These are phyloP conservation scores for Aplosporella prunicola DNA, from an alignment of 2,329 filamentous ascomycete species.

Conservation along the genomic window DNA sequence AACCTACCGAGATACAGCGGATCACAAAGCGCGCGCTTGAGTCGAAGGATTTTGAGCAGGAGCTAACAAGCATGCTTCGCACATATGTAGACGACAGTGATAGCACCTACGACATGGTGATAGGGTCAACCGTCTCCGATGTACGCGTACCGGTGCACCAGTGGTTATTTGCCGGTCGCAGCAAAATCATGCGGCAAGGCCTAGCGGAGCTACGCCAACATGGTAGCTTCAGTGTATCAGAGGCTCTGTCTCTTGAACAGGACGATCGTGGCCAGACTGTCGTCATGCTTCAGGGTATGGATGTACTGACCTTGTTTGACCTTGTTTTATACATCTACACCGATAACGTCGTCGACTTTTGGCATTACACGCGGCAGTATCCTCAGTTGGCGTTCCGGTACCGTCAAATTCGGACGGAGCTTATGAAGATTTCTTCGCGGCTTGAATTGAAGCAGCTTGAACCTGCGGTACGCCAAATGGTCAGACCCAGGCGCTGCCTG, in stretches of 20 bases:
- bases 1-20: slow-evolving; percentile 35
- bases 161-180: slow-evolving; percentile 70
- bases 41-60: slow-evolving; percentile 56
- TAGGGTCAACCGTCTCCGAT: slow-evolving; percentile 53
- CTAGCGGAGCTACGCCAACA: slow-evolving; percentile 49
- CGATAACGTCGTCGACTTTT: slow-evolving; percentile 72
- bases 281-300: slow-evolving; percentile 59
- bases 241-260: slow-evolving; percentile 50
- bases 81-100: slow-evolving; percentile 27
- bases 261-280: slow-evolving; percentile 43
- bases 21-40: slow-evolving; percentile 51
- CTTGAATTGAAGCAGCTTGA: slow-evolving; percentile 66
- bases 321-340: slow-evolving; percentile 72
- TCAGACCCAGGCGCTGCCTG: slow-evolving; percentile 53
- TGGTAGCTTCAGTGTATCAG: slow-evolving; percentile 48
- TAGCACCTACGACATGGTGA: slow-evolving; percentile 33
- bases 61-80: slow-evolving; percentile 43
- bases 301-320: slow-evolving; percentile 72
- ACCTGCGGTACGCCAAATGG: slow-evolving; percentile 66
- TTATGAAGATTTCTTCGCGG: slow-evolving; percentile 74
- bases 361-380: slow-evolving; percentile 65
- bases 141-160: slow-evolving; percentile 71
- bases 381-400: slow-evolving; percentile 61
- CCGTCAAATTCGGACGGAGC: slow-evolving; percentile 68
- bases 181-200: slow-evolving; percentile 50